These are phyloP conservation scores for Meredithiella fracta DNA, from an alignment of 2,329 filamentous ascomycete genomes.

Conservation along the genomic window DNA sequence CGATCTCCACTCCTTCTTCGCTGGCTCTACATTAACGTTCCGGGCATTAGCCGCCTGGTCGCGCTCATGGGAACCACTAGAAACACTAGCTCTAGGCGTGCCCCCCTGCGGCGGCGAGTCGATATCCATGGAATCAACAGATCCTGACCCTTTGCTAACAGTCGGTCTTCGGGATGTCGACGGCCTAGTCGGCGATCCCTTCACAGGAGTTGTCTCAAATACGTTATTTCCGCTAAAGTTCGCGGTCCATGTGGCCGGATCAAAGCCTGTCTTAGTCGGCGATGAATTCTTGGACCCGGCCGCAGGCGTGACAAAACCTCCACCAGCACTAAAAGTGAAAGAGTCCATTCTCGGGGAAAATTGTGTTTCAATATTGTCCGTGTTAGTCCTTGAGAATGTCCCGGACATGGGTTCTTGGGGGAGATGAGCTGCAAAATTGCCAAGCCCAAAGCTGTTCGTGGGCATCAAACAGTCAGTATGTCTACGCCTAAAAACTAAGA, in stretches of 20 bases:
- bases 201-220: conserved; percentile 31
- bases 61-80: conserved; percentile 12
- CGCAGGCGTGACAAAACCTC: conserved; percentile 2
- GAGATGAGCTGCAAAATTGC: conserved; percentile 7
- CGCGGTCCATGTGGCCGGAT: conserved; percentile 36
- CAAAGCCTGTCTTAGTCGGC: conserved; percentile 22
- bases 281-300: conserved; percentile 7
- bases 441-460: conserved; percentile 9
- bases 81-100: conserved; percentile 17
- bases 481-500: not conserved
- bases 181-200: conserved; percentile 9
- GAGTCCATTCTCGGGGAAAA: conserved; percentile 22
- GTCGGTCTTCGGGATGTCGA: conserved; percentile 1
- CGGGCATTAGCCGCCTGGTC: conserved; percentile 22
- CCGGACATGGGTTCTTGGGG: conserved; percentile 1
- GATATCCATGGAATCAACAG: conserved; percentile 49
- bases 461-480: not conserved
- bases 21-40: conserved; percentile 41
- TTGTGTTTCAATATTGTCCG: conserved; percentile 45
- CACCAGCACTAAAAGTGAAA: conserved; percentile 15
- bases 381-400: conserved; percentile 32
- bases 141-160: conserved; percentile 20
- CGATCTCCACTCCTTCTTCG: conserved; percentile 41
- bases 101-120: conserved; percentile 30
- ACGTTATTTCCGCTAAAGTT: conserved; percentile 35